phyloP scores from a whole-genome alignment of 1,139 yeast species.

The Keqinozyma sinolaborantium region DNA sequence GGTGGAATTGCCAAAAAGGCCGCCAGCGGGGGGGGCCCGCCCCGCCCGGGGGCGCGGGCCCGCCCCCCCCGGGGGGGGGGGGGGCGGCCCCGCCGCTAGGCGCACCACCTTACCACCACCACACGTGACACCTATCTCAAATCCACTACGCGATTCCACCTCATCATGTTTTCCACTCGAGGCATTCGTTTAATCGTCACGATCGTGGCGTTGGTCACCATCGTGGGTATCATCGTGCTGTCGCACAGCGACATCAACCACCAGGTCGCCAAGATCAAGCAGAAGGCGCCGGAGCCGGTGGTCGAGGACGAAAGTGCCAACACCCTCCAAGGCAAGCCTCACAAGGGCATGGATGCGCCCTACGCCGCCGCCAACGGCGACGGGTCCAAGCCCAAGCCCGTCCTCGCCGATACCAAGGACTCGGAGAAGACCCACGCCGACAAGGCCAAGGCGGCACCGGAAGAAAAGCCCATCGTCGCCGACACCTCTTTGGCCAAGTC shows the following conservation, averaged over 20 bases:
- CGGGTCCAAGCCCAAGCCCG: constrained; percentile 6
- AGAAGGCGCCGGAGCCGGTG: constrained; percentile 21
- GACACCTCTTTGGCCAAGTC: constrained; percentile 1
- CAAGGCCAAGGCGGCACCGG: constrained; percentile 5
- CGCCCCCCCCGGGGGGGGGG: no score
- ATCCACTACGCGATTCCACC: constrained; percentile 1
- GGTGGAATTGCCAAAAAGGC: constrained; percentile 16
- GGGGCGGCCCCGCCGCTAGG: no score
- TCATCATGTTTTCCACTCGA: constrained; percentile 30
- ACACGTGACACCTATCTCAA: no score
- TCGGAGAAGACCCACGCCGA: constrained; percentile 13
- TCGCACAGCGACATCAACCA: constrained; percentile 26
- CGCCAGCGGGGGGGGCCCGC: constrained; percentile 12
- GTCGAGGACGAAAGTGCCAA: constrained; percentile 20
- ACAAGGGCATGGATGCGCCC: constrained; percentile 35
- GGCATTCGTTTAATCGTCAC: constrained; percentile 34
- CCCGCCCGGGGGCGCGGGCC: constrained; percentile 2
- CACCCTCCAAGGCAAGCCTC: constrained; percentile 33
- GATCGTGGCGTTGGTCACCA: constrained; percentile 29
- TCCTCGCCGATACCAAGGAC: constrained; percentile 12
- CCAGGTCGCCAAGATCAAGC: constrained; percentile 24
- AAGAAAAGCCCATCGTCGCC: constrained; percentile 3
- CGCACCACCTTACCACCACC: no score
- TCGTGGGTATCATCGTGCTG: constrained; percentile 35
- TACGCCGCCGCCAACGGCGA: constrained; percentile 17